phyloP scores from a whole-genome alignment of 2,329 filamentous ascomycete species.

The Fusarium neocosmosporiellum region DNA sequence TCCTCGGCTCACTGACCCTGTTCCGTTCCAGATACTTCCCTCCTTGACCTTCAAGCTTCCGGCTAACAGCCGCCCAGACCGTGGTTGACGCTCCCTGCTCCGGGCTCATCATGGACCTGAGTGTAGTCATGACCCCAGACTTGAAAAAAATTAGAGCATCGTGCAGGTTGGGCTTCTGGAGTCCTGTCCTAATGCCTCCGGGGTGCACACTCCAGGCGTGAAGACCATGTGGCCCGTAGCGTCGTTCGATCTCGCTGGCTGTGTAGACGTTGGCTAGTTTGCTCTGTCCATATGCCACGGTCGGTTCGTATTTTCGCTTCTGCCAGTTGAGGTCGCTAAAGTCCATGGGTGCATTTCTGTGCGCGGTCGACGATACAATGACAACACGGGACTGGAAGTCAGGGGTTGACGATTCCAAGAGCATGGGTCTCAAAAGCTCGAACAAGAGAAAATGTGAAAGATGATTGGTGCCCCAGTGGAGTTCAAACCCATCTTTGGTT shows the following conservation, averaged over 20 bases:
- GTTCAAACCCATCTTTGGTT: constrained; percentile 56
- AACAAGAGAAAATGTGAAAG: constrained; percentile 57
- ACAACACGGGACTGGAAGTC: constrained; percentile 48
- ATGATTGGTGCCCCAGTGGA: constrained; percentile 58
- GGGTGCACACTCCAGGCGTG: constrained; percentile 58
- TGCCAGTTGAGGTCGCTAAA: constrained; percentile 39
- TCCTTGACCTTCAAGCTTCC: background rate
- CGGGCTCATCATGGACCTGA: background rate
- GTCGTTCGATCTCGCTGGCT: constrained; percentile 62
- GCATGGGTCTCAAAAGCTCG: constrained; percentile 52
- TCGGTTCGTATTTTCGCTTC: constrained; percentile 43
- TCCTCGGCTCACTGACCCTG: background rate
- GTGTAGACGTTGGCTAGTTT: constrained; percentile 65
- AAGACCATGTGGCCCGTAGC: constrained; percentile 56
- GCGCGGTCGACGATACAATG: constrained; percentile 40
- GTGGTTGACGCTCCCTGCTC: background rate
- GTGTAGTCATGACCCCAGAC: background rate
- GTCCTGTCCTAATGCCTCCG: constrained; percentile 53
- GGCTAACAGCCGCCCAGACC: background rate
- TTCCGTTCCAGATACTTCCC: background rate
- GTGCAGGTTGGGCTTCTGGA: background rate
- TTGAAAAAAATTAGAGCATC: background rate
- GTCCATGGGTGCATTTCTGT: constrained; percentile 20
- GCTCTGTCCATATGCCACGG: constrained; percentile 57
- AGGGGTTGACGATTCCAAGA: constrained; percentile 46